Base-by-base conservation (phyloP, 768 basidiomycete genomes). In the Candolleomyces eurysporus region DNA sequence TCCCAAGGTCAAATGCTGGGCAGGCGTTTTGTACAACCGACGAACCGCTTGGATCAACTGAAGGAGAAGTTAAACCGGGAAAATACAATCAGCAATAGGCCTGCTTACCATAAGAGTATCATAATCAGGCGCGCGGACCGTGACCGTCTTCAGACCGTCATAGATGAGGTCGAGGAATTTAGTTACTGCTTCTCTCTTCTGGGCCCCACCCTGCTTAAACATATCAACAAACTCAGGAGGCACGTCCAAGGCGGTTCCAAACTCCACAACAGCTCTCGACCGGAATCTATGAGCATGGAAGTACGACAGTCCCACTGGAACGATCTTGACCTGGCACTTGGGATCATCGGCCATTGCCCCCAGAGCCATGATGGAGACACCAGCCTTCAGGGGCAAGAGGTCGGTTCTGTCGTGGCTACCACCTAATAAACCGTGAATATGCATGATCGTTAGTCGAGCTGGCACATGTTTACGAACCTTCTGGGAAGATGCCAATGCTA, bases 381-480 rank as follows among this genome's bases (percentile, higher is more conserved):
- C 97, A 31, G 97, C 97, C 76, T 99, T 99, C 45, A 99, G 82
- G 2, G 97, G 97, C 19, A 98, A 84, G 54, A 98, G 83, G 74
- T 98, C 95, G 9, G 93, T 96, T 45, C 97, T 89, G 75, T 99
- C 97, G 73, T 99, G 97, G 61, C 96, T 98, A 59, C 97, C 97
- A 66, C 97, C 96, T 98, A 63, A 55, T 49, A 64, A 31, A 45
- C 53, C 22, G 21, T 62, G 21, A 62, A 21, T 22, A 43, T 45
- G 45, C 22, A 42, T 22, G 22, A 32, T 45, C 40, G 45, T 14
- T 36, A 5, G 11, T 36, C n/a, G 36, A 39, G 36, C 8, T 40
- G 14, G 36, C 59, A 57, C 30, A 32, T 26, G 22, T 42, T n/a
- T 17, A 48, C 21, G 48, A 65, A 93, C 96, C 96, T 88, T 98